Percentiles rank a stretch among this genome's conserved stretches.
These are phyloP conservation scores for Bryum argenteum DNA, from an alignment of 225 moss, liverwort and hornwort genomes.

Conservation along the genomic window DNA sequence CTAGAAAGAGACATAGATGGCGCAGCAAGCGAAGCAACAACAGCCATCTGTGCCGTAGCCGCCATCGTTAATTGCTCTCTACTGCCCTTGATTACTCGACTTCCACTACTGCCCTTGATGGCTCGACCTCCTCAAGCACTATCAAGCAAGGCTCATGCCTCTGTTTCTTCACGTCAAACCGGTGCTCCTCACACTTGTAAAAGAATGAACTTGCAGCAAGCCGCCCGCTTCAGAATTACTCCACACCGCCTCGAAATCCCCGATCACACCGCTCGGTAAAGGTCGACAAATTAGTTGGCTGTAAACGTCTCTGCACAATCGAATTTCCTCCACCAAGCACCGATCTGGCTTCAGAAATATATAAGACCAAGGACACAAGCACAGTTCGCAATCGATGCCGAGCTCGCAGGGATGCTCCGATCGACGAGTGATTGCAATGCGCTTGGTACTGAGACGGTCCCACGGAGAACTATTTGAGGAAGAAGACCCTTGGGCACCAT, in stretches of 20 bases:
- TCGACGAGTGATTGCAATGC: constrained; percentile 8
- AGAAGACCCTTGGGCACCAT: background rate
- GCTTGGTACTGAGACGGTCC: background rate
- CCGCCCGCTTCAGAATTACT: background rate
- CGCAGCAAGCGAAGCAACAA: constrained; percentile 25
- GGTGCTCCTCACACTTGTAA: background rate
- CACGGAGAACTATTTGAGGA: constrained; percentile 26
- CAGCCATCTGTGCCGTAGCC: constrained; percentile 21
- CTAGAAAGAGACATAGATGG: constrained; percentile 12
- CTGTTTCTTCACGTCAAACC: background rate
- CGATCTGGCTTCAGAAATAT: background rate
- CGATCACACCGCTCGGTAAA: background rate
- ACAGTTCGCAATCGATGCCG: constrained; percentile 23
- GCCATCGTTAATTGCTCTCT: constrained; percentile 38
- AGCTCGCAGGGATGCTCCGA: constrained; percentile 3
- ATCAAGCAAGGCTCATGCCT: constrained; percentile 2
- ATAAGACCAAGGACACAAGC: background rate
- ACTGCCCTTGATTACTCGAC: background rate
- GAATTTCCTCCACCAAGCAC: background rate
- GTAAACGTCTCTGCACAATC: constrained; percentile 3
- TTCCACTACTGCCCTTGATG: background rate
- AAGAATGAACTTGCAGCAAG: background rate
- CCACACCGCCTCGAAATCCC: background rate
- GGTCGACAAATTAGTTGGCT: constrained; percentile 25
- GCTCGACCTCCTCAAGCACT: background rate